phyloP scores from a whole-genome alignment of 139 green algal species.

The Chlamydomonas sp. region DNA sequence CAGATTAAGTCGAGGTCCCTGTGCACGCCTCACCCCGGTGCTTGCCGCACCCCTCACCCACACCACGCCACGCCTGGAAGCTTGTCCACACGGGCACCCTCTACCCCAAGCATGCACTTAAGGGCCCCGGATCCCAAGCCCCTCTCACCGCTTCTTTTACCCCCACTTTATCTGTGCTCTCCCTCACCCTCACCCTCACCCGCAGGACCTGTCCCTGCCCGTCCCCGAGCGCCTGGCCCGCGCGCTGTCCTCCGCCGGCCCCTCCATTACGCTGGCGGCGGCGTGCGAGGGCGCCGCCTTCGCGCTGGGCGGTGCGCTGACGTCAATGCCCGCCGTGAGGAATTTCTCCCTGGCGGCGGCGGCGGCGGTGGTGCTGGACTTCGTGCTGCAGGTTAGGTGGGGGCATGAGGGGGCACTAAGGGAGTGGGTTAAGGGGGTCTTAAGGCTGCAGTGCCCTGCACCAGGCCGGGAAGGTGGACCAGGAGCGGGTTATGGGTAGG shows the following conservation, averaged over 20 bases:
- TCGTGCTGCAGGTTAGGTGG: conserved; percentile 77
- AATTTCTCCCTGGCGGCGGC: conserved; percentile 88
- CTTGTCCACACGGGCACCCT: too few relatives aligned
- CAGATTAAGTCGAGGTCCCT: too few relatives aligned
- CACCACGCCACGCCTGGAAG: too few relatives aligned
- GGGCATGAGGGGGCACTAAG: not conserved
- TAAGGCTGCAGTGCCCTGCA: too few relatives aligned
- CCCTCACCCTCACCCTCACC: not conserved
- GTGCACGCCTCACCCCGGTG: too few relatives aligned
- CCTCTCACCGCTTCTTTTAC: too few relatives aligned
- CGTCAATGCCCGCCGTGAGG: conserved; percentile 85
- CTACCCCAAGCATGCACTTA: too few relatives aligned
- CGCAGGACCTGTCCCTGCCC: conserved; percentile 55
- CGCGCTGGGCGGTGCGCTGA: conserved; percentile 71
- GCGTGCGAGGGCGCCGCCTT: conserved; percentile 82
- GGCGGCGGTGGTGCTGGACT: conserved; percentile 87
- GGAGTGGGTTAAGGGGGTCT: too few relatives aligned
- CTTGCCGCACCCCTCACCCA: too few relatives aligned
- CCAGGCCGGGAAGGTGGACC: too few relatives aligned
- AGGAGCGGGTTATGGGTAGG: not conserved
- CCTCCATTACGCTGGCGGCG: conserved; percentile 88
- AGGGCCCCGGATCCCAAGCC: too few relatives aligned
- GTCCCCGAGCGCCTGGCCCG: conserved; percentile 68
- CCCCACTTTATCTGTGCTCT: not conserved
- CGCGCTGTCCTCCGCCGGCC: conserved; percentile 79